These are phyloP conservation scores for Naganishia liquefaciens DNA, from an alignment of 1,284 basidiomycete species.

Conservation along the genomic window DNA sequence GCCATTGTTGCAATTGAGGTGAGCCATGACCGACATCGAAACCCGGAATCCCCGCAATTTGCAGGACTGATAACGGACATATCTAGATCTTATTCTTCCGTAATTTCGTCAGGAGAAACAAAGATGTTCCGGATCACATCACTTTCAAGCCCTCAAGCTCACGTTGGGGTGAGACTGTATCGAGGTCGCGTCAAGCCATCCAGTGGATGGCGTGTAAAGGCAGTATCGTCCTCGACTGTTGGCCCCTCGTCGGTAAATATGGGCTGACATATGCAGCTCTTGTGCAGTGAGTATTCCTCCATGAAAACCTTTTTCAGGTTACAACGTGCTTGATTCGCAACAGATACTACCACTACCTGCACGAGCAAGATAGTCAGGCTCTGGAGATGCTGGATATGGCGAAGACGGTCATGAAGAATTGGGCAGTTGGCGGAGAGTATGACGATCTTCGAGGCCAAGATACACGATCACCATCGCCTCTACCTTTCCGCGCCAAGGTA, in stretches of 20 bases:
- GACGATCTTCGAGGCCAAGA: no score
- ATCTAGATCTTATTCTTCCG: not conserved
- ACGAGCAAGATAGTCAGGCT: not conserved
- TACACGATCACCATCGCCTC: not conserved
- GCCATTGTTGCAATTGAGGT: not conserved
- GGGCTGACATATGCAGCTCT: not conserved
- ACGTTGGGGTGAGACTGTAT: not conserved
- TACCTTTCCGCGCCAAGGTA: not conserved
- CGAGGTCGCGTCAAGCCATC: not conserved
- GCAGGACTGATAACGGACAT: not conserved
- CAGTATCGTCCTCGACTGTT: not conserved
- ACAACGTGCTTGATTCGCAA: not conserved
- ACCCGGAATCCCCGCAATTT: not conserved
- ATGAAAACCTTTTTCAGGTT: not conserved
- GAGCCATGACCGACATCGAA: not conserved
- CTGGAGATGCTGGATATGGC: not conserved
- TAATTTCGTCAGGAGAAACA: not conserved
- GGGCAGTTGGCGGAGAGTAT: not conserved
- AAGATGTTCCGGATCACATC: not conserved
- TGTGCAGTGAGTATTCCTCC: not conserved
- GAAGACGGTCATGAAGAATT: not conserved
- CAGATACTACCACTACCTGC: not conserved
- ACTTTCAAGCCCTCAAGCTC: not conserved
- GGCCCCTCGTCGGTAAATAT: not conserved
- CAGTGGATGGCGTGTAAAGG: not conserved